These are phyloP conservation scores for Orbilia blumenaviensis DNA, from an alignment of 2,329 filamentous ascomycete genomes.

Conservation along the genomic window DNA sequence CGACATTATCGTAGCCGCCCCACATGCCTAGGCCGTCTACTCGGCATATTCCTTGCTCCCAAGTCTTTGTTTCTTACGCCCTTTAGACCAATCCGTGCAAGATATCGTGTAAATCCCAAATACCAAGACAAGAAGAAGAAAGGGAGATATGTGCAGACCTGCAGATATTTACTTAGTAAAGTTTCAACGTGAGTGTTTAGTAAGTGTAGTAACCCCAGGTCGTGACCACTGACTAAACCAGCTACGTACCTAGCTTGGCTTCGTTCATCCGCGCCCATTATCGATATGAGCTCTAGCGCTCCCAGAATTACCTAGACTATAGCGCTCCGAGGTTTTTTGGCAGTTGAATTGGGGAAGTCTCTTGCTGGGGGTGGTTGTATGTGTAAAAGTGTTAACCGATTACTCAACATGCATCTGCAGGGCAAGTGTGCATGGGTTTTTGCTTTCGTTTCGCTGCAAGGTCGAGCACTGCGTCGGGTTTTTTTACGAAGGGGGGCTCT, in stretches of 20 bases:
- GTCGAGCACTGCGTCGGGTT: background rate
- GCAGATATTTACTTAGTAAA: background rate
- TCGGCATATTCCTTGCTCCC: constrained; percentile 1
- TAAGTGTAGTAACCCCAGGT: background rate
- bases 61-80: background rate
- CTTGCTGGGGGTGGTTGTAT: background rate
- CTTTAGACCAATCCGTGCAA: constrained; percentile 11
- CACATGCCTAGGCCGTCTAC: background rate
- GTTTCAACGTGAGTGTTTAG: constrained; percentile 8
- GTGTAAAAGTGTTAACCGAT: constrained; percentile 25
- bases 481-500: background rate
- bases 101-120: background rate
- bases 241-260: background rate
- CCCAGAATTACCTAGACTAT: too few relatives aligned
- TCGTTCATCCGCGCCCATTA: background rate
- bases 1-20: constrained; percentile 11
- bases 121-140: background rate
- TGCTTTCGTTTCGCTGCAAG: background rate
- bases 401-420: constrained; percentile 45
- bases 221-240: constrained; percentile 6
- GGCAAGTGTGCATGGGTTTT: constrained; percentile 7
- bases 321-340: too few relatives aligned
- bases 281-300: constrained; percentile 42
- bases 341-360: constrained; percentile 2
- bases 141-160: too few relatives aligned